phyloP scores from a whole-genome alignment of 495 filamentous ascomycete species.

The Umbilicaria muhlenbergii region DNA sequence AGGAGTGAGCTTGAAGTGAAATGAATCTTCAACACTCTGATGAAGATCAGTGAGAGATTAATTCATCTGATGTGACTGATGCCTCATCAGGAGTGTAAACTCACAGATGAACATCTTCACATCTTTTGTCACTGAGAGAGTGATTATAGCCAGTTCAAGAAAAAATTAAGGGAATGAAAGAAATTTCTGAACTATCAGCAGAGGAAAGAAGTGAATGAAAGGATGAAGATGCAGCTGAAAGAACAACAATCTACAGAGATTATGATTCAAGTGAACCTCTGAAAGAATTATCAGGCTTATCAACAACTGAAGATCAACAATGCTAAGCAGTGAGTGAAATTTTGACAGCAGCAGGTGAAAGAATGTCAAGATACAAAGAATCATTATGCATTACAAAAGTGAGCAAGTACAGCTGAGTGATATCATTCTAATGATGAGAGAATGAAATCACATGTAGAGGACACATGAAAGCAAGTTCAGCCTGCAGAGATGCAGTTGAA shows the following conservation, averaged over 20 bases:
- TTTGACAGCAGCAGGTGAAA: background rate
- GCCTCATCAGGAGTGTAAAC: too few species aligned
- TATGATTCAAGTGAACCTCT: background rate
- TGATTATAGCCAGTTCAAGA: background rate
- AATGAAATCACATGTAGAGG: conserved; percentile 1
- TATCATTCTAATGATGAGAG: background rate
- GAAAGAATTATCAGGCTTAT: background rate
- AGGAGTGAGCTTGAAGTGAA: background rate
- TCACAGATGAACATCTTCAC: background rate
- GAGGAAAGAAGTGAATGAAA: conserved; percentile 1
- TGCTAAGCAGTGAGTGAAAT: conserved; percentile 1
- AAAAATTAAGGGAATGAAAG: conserved; percentile 3
- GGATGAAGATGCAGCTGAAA: background rate
- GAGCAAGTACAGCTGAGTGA: too few species aligned
- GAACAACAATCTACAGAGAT: background rate
- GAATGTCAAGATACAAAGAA: background rate
- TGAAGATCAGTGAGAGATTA: background rate
- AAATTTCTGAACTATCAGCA: background rate
- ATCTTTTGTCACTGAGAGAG: background rate
- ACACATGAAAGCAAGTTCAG: conserved; percentile 1
- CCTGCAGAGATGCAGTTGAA: conserved; percentile 2
- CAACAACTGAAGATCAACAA: background rate
- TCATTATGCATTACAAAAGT: too few species aligned
- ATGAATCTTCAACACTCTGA: background rate
- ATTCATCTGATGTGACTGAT: too few species aligned